A percentile compares a stretch with the other conserved stretches of the same genome.
Evolutionary conservation across 257 asterid species (phyloP).

Genomic region (Jasminum sambac): DNA sequence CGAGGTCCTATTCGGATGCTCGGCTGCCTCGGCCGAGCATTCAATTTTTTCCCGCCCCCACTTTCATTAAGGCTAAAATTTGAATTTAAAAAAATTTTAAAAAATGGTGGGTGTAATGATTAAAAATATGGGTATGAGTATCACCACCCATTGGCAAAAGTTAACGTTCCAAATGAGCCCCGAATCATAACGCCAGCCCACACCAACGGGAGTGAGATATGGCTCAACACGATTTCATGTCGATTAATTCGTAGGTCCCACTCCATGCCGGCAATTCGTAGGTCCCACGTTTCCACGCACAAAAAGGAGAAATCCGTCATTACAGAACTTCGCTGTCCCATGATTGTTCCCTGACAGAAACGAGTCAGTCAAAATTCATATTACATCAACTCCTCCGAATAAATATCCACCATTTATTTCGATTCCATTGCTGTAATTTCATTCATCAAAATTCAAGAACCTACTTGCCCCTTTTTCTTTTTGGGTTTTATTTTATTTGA

Average conservation of each 20-base stretch:
- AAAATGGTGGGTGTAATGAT: too few species aligned
- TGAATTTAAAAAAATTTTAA: too few species aligned
- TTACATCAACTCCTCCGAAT: neutral
- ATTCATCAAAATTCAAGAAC: neutral
- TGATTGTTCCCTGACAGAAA: neutral
- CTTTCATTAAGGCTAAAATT: too few species aligned
- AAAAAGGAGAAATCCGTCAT: neutral
- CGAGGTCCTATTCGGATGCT: too few species aligned
- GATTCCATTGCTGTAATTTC: neutral
- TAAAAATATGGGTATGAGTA: too few species aligned
- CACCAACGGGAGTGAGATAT: neutral
- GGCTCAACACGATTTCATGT: too few species aligned
- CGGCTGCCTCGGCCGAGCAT: too few species aligned
- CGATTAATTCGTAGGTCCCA: neutral
- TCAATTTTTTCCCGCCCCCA: too few species aligned
- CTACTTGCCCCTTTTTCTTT: neutral
- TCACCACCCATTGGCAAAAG: too few species aligned
- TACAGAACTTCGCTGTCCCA: neutral
- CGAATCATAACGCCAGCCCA: neutral
- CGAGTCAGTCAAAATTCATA: neutral
- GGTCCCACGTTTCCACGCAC: neutral
- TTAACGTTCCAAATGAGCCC: neutral
- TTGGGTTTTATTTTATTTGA: neutral
- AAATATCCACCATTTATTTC: neutral
- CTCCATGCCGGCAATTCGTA: neutral